phyloP scores from a whole-genome alignment of 345 rosid genomes.

The Theobroma cacao region DNA sequence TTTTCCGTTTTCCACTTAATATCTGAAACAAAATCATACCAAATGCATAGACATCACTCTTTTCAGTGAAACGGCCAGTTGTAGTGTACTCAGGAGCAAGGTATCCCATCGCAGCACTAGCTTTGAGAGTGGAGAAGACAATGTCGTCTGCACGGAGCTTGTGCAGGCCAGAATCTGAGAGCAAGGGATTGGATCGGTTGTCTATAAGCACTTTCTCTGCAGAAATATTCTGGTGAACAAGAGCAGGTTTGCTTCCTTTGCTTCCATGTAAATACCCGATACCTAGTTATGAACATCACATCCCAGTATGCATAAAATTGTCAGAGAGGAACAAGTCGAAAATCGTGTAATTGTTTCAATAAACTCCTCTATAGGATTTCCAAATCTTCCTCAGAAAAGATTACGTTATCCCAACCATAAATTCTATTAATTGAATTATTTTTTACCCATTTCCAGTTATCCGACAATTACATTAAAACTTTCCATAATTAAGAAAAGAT shows the following conservation, averaged over 20 bases:
- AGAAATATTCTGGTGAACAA: slow-evolving; percentile 80
- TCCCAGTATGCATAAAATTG: background rate
- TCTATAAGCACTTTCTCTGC: slow-evolving; percentile 84
- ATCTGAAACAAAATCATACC: slow-evolving; percentile 78
- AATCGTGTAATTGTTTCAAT: background rate
- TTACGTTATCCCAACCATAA: background rate
- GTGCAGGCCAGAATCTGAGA: slow-evolving; percentile 83
- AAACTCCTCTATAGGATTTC: background rate
- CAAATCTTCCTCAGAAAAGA: background rate
- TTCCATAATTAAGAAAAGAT: background rate
- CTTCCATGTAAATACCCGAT: slow-evolving; percentile 66
- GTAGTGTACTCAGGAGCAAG: slow-evolving; percentile 91
- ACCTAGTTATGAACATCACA: slow-evolving; percentile 42
- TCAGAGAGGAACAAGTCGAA: background rate
- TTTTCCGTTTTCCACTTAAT: slow-evolving; percentile 63
- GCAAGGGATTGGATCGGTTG: slow-evolving; percentile 60
- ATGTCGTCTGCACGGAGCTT: slow-evolving; percentile 86
- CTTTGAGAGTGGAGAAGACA: slow-evolving; percentile 85
- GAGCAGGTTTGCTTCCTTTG: slow-evolving; percentile 56
- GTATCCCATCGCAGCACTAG: slow-evolving; percentile 98
- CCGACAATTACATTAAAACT: background rate
- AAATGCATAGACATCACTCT: slow-evolving; percentile 84
- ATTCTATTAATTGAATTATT: background rate
- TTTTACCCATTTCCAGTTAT: background rate
- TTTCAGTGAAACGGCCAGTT: slow-evolving; percentile 88